These are phyloP conservation scores for Kingdonia uniflora DNA, from an alignment of 164 flowering plant genomes.

Conservation along the genomic window DNA sequence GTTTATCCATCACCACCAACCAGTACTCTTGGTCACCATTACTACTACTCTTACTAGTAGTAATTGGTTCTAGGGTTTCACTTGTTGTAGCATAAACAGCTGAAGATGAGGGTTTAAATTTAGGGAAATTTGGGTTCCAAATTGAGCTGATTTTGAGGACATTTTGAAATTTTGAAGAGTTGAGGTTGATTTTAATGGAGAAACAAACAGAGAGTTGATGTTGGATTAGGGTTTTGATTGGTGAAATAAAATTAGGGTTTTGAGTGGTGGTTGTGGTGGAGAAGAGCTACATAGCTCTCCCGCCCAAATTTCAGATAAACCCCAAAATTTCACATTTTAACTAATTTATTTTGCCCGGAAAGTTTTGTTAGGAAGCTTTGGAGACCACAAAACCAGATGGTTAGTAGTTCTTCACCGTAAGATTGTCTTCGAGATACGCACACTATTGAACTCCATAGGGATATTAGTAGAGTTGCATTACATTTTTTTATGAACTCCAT, in stretches of 20 bases:
- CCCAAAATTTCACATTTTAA: too few species aligned
- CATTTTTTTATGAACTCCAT: too few species aligned
- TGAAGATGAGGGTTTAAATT: conserved; percentile 7
- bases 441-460: too few species aligned
- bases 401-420: too few species aligned
- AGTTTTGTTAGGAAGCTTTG: too few species aligned
- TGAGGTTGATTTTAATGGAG: conserved; percentile 5
- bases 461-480: too few species aligned
- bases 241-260: too few species aligned
- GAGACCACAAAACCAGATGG: too few species aligned
- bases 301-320: not conserved
- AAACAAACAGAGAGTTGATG: conserved; percentile 1
- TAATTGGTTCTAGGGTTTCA: conserved; percentile 10
- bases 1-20: conserved; percentile 55
- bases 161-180: conserved; percentile 6
- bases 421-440: too few species aligned
- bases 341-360: too few species aligned
- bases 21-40: conserved; percentile 25
- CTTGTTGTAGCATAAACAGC: conserved; percentile 11
- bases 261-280: conserved; percentile 11
- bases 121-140: conserved; percentile 1
- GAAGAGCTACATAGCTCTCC: conserved; percentile 19
- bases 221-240: not conserved
- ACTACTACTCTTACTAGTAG: not conserved
- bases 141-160: conserved; percentile 7